These are phyloP conservation scores for Rhododendron griersonianum DNA, from an alignment of 148 eudicot genomes.

Conservation along the genomic window DNA sequence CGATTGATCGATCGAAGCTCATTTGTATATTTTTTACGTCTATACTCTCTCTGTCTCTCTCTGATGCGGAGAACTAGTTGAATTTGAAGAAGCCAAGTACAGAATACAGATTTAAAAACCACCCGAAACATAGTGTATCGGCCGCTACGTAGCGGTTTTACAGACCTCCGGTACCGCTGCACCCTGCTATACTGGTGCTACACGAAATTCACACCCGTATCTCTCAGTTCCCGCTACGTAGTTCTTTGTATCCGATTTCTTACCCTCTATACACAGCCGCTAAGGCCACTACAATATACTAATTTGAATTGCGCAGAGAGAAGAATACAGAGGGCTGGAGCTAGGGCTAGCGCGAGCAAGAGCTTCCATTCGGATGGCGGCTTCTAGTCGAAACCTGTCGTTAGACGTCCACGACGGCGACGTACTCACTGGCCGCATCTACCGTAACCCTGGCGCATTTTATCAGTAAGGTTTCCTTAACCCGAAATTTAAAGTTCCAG, in stretches of 20 bases:
- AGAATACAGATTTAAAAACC: too few relatives aligned
- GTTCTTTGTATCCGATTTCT: too few relatives aligned
- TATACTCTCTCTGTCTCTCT: background rate
- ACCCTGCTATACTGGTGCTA: too few relatives aligned
- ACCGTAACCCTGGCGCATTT: conserved; percentile 60
- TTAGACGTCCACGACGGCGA: background rate
- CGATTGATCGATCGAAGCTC: background rate
- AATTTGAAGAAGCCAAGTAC: background rate
- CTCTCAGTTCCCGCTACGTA: too few relatives aligned
- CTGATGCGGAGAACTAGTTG: background rate
- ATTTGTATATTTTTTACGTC: background rate
- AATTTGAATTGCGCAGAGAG: conserved; percentile 17
- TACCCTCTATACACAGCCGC: too few relatives aligned
- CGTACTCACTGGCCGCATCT: conserved; percentile 25
- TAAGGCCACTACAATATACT: too few relatives aligned
- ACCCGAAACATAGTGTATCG: too few relatives aligned
- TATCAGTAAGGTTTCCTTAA: conserved; percentile 34
- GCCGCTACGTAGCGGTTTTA: too few relatives aligned
- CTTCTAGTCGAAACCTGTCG: conserved; percentile 31
- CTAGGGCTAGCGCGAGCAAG: conserved; percentile 65
- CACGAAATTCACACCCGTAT: too few relatives aligned
- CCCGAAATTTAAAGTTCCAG: background rate
- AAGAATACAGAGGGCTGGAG: conserved; percentile 27
- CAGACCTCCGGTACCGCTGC: too few relatives aligned
- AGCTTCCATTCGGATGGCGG: conserved; percentile 46